A percentile compares a stretch with the other conserved stretches of the same genome.
Conservation (phyloP, 2,329 filamentous ascomycete species). For the Venturia oleaginea region DNA sequence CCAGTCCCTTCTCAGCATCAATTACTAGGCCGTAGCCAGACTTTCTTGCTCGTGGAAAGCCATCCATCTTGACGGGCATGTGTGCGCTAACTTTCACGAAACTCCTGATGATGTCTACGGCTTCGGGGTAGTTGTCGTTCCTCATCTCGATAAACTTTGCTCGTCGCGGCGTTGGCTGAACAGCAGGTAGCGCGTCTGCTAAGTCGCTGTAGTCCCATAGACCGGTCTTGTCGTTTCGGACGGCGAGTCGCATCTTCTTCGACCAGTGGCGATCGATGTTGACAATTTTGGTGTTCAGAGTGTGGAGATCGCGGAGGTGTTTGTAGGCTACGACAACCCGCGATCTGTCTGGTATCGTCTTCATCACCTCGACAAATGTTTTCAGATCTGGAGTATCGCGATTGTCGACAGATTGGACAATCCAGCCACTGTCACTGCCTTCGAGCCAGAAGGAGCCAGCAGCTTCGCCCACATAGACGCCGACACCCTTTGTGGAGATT, state of each 20-base stretch:
- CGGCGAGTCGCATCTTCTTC: constrained; percentile 83
- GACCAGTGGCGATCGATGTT: constrained; percentile 95
- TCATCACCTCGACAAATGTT: constrained; percentile 85
- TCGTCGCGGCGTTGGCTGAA: constrained; percentile 61
- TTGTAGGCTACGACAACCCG: constrained; percentile 92
- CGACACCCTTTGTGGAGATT: constrained; percentile 65
- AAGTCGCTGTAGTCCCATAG: constrained; percentile 92
- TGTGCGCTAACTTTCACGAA: constrained; percentile 89
- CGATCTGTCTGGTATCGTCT: constrained; percentile 68
- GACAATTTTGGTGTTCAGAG: constrained; percentile 83
- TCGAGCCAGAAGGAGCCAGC: constrained; percentile 93
- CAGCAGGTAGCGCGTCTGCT: constrained; percentile 67
- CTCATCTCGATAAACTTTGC: constrained; percentile 90
- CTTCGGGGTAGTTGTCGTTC: constrained; percentile 76
- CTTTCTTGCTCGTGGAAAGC: constrained; percentile 90
- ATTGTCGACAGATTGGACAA: constrained; percentile 87
- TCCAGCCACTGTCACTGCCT: constrained; percentile 82
- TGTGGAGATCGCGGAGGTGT: constrained; percentile 89
- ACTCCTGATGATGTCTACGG: constrained; percentile 87
- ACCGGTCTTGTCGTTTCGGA: constrained; percentile 81
- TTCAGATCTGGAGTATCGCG: constrained; percentile 81
- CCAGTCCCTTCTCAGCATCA: constrained; percentile 89
- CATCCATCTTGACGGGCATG: constrained; percentile 93
- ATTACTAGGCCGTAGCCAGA: constrained; percentile 96
- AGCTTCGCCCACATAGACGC: constrained; percentile 91